A percentile compares a stretch with the other conserved stretches of the same genome.
Evolutionary conservation across 805 yeast species (phyloP).

Genomic region (Spathaspora passalidarum): DNA sequence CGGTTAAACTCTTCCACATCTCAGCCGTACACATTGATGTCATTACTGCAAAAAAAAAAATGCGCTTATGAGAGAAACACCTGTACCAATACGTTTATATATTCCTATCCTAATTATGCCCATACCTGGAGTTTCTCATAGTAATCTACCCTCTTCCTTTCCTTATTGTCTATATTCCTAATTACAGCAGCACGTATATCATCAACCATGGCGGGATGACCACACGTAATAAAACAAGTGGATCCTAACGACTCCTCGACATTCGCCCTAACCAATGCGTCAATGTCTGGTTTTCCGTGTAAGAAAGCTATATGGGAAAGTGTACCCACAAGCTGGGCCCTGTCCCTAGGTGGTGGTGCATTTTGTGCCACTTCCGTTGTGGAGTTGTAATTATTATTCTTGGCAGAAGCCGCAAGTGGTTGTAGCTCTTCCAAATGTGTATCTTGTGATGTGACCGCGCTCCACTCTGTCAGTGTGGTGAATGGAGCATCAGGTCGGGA

Average conservation of each 20-base stretch:
- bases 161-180: constrained; percentile 30
- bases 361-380: not conserved
- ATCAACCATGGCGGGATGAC: constrained; percentile 62
- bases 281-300: constrained; percentile 49
- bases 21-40: not conserved
- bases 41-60: not conserved
- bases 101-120: constrained; percentile 28
- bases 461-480: not conserved
- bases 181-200: constrained; percentile 48
- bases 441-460: not conserved
- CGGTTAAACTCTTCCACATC: not conserved
- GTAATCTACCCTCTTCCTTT: constrained; percentile 54
- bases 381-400: not conserved
- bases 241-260: constrained; percentile 41
- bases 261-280: constrained; percentile 33
- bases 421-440: not conserved
- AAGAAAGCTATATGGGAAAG: constrained; percentile 32
- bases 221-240: constrained; percentile 58
- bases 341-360: not conserved
- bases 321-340: not conserved
- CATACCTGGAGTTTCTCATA: constrained; percentile 73
- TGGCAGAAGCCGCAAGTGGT: not conserved
- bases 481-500: constrained; percentile 19
- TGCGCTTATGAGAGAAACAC: not conserved
- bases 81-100: not conserved